Evolutionary conservation across 106 monocot genomes (phyloP).

Genomic region (Platanthera guangdongensis): DNA sequence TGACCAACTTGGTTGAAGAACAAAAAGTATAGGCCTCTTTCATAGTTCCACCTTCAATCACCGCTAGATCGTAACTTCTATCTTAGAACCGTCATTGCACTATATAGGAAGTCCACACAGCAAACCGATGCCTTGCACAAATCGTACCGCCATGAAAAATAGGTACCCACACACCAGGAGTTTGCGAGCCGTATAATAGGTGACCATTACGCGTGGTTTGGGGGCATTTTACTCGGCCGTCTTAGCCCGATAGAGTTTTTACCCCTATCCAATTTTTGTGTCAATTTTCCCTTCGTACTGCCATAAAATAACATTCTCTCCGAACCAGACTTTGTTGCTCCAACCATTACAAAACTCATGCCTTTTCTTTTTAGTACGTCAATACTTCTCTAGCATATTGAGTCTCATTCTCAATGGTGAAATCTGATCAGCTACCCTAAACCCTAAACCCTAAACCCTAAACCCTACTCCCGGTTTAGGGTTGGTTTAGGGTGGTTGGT

Average conservation of each 20-base stretch:
- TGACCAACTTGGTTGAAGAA: not conserved
- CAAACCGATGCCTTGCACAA: no score
- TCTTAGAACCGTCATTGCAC: no score
- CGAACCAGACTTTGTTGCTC: not conserved
- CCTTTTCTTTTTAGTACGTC: not conserved
- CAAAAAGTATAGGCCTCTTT: no score
- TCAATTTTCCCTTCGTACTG: not conserved
- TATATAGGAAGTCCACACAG: no score
- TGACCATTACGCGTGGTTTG: not conserved
- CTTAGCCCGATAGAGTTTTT: not conserved
- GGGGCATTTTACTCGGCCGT: not conserved
- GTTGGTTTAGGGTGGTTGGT: no score
- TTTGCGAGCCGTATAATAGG: not conserved
- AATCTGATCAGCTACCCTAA: no score
- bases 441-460: no score
- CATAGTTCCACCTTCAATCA: no score
- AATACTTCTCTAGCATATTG: no score
- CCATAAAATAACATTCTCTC: not conserved
- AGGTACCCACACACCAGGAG: not conserved
- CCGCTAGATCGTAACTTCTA: no score
- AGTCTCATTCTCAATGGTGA: no score
- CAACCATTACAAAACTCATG: not conserved
- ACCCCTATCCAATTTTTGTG: not conserved
- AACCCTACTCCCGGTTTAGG: no score
- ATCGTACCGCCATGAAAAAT: not conserved